These are phyloP conservation scores for Fusarium globosum DNA, from an alignment of 2,329 filamentous ascomycete species.

Conservation along the genomic window DNA sequence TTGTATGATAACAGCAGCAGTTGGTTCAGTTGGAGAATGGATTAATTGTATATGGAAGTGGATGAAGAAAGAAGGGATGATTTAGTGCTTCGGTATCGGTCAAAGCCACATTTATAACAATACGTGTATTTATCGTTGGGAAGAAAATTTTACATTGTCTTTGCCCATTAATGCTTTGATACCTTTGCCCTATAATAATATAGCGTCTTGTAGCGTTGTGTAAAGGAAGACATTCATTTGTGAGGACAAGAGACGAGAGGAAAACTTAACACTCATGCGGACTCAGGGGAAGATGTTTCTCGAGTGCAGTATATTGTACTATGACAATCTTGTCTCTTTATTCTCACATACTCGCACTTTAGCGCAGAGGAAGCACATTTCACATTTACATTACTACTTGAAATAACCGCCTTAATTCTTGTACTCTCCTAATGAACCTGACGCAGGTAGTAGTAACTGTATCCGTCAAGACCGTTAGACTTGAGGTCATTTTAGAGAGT, in stretches of 20 bases:
- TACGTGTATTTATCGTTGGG: slow-evolving; percentile 13
- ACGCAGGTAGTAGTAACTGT: background rate
- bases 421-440: background rate
- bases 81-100: slow-evolving; percentile 10
- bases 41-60: slow-evolving; percentile 28
- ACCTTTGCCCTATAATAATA: background rate
- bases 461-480: background rate
- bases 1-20: background rate
- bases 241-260: background rate
- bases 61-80: slow-evolving; percentile 10
- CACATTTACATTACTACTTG: background rate
- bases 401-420: background rate
- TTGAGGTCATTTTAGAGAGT: background rate
- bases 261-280: background rate
- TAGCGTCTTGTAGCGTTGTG: background rate
- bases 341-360: background rate
- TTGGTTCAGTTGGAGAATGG: slow-evolving; percentile 1
- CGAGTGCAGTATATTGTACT: background rate
- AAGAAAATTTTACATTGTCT: slow-evolving; percentile 5
- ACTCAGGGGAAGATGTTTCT: background rate
- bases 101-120: slow-evolving; percentile 6
- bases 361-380: background rate
- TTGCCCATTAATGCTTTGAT: background rate
- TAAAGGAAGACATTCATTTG: background rate
- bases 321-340: background rate